These are phyloP conservation scores for Mycocentrospora acerina DNA, from an alignment of 2,329 filamentous ascomycete genomes.

Conservation along the genomic window DNA sequence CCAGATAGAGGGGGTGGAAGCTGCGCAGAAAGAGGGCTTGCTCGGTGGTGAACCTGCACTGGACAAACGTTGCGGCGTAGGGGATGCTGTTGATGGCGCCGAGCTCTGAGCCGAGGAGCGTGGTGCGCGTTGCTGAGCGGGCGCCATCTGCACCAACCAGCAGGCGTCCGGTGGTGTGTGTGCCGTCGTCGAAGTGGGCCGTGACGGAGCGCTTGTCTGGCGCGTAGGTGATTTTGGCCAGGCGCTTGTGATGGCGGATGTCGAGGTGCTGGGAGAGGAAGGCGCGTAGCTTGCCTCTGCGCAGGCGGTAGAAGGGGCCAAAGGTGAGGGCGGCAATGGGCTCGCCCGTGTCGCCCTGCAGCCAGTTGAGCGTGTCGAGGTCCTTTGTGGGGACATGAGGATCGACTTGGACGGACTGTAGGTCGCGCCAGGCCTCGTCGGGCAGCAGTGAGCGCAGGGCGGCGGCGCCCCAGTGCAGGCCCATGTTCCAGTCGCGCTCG, in stretches of 20 bases:
- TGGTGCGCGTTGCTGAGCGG: conserved; percentile 30
- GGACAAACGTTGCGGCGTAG: conserved; percentile 50
- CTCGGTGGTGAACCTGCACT: conserved; percentile 45
- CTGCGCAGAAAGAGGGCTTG: conserved; percentile 48
- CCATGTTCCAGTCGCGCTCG: conserved; percentile 64
- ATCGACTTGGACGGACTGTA: conserved; percentile 55
- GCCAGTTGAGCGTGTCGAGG: conserved; percentile 35
- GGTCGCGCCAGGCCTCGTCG: conserved; percentile 52
- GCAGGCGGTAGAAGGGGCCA: conserved; percentile 39
- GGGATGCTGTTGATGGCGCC: conserved; percentile 43
- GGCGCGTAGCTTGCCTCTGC: conserved; percentile 36
- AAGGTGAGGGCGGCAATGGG: conserved; percentile 35
- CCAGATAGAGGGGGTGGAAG: conserved; percentile 50
- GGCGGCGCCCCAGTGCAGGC: conserved; percentile 63
- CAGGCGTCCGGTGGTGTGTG: conserved; percentile 29
- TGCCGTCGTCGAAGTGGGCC: conserved; percentile 39
- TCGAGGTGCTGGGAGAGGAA: conserved; percentile 33
- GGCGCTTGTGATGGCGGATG: conserved; percentile 42
- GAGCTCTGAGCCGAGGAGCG: conserved; percentile 29
- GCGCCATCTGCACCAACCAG: conserved; percentile 43
- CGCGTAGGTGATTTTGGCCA: conserved; percentile 39
- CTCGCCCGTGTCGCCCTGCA: conserved; percentile 40
- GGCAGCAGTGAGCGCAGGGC: conserved; percentile 56
- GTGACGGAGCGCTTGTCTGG: conserved; percentile 35
- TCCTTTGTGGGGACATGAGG: conserved; percentile 46